Conservation (phyloP, 495 filamentous ascomycete genomes). For the Lentithecium fluviatile region DNA sequence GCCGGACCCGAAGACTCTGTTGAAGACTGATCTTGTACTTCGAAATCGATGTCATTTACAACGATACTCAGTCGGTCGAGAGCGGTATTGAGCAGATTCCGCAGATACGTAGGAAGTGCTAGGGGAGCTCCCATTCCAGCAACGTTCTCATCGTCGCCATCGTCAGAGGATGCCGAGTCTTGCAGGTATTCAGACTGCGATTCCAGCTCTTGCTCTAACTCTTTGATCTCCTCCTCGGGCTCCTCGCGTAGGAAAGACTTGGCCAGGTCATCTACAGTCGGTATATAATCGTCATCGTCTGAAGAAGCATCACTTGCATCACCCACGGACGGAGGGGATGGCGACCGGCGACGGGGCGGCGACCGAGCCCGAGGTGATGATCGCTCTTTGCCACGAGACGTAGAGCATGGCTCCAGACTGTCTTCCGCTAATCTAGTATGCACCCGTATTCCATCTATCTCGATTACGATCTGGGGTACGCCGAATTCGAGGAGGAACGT, state of each 20-base stretch:
- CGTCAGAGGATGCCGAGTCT: slow-evolving; percentile 50
- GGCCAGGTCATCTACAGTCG: slow-evolving; percentile 79
- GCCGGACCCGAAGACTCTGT: neutral
- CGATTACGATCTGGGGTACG: slow-evolving; percentile 70
- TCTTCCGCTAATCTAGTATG: slow-evolving; percentile 48
- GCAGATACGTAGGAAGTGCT: slow-evolving; percentile 76
- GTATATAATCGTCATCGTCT: slow-evolving; percentile 53
- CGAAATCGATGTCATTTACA: slow-evolving; percentile 58
- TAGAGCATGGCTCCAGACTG: slow-evolving; percentile 16
- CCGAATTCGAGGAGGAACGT: slow-evolving; percentile 81
- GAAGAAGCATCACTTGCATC: slow-evolving; percentile 30
- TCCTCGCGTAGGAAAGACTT: slow-evolving; percentile 84
- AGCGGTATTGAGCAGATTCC: slow-evolving; percentile 78
- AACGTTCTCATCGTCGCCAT: slow-evolving; percentile 61
- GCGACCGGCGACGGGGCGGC: slow-evolving; percentile 4
- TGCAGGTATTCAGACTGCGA: slow-evolving; percentile 65
- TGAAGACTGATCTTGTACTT: slow-evolving; percentile 28
- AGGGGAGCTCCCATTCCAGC: slow-evolving; percentile 71
- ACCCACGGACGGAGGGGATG: slow-evolving; percentile 5
- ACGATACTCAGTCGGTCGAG: slow-evolving; percentile 73
- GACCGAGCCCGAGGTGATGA: neutral
- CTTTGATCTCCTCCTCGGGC: slow-evolving; percentile 67
- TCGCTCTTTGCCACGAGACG: slow-evolving; percentile 4
- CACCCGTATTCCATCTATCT: slow-evolving; percentile 74
- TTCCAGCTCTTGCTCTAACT: slow-evolving; percentile 73